These are phyloP conservation scores for Noccaea bulbosa DNA, from an alignment of 345 rosid genomes.

Conservation along the genomic window DNA sequence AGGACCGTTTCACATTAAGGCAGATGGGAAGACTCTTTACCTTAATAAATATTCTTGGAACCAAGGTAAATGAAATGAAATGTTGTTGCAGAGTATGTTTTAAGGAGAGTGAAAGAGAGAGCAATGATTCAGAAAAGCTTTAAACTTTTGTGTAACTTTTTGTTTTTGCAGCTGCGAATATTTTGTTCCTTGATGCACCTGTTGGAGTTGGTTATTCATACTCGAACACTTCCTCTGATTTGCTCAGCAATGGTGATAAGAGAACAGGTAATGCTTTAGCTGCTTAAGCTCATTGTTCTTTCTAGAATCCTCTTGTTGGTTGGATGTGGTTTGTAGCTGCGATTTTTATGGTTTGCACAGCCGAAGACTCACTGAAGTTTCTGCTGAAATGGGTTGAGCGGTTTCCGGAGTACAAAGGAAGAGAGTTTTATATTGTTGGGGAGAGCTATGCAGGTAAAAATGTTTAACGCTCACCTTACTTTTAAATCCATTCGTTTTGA, in stretches of 20 bases:
- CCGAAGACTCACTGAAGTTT: conserved; percentile 73
- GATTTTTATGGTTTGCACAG: conserved; percentile 51
- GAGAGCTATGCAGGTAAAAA: conserved; percentile 89
- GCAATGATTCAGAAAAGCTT: conserved; percentile 22
- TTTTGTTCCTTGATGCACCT: conserved; percentile 88
- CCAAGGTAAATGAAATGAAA: conserved; percentile 56
- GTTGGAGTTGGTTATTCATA: conserved; percentile 94
- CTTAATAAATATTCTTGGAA: conserved; percentile 92
- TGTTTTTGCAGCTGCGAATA: conserved; percentile 67
- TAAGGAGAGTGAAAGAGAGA: neutral
- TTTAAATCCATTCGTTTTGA: neutral
- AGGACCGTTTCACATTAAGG: conserved; percentile 82
- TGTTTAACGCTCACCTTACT: neutral
- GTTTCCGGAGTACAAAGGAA: conserved; percentile 81
- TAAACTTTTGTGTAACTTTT: too few species aligned
- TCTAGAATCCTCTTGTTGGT: conserved; percentile 13
- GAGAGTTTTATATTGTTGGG: conserved; percentile 85
- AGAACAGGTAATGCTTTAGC: conserved; percentile 62
- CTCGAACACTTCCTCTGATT: conserved; percentile 79
- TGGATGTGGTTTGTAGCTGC: conserved; percentile 14
- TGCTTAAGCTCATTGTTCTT: conserved; percentile 31
- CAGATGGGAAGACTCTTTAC: conserved; percentile 81
- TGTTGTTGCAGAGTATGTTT: conserved; percentile 14
- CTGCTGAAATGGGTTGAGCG: conserved; percentile 88
- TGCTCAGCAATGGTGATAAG: conserved; percentile 55